These are phyloP conservation scores for Rhynchosporium secalis DNA, from an alignment of 2,329 filamentous ascomycete genomes.

Conservation along the genomic window DNA sequence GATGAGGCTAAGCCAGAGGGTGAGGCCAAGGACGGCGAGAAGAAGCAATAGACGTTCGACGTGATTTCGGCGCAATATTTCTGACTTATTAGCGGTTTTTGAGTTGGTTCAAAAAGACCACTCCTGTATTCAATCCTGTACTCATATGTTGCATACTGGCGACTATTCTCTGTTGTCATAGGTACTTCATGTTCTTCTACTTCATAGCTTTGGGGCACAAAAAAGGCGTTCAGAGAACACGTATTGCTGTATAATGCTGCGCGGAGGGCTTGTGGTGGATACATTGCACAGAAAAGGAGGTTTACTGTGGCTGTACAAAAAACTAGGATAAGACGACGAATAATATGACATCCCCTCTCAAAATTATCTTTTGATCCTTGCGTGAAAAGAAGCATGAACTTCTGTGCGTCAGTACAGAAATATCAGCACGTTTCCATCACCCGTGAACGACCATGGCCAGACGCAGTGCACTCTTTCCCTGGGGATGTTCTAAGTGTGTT, in stretches of 20 bases:
- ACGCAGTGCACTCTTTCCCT: conserved; percentile 9
- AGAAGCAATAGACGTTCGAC: conserved; percentile 56
- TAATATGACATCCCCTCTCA: conserved; percentile 62
- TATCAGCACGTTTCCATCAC: conserved; percentile 15
- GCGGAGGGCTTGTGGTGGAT: conserved; percentile 33
- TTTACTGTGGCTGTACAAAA: conserved; percentile 40
- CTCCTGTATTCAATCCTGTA: conserved; percentile 34
- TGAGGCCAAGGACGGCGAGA: conserved; percentile 71
- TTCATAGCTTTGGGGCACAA: conserved; percentile 39
- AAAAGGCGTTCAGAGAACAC: conserved; percentile 39
- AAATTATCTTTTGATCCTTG: conserved; percentile 16
- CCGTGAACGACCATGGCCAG: background rate
- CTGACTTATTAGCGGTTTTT: conserved; percentile 36
- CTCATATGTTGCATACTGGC: conserved; percentile 40
- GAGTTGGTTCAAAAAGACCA: conserved; percentile 39
- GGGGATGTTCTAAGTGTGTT: conserved; percentile 22
- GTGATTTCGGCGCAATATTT: conserved; percentile 26
- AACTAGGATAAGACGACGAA: conserved; percentile 49
- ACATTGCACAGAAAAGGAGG: conserved; percentile 35
- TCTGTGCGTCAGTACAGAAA: conserved; percentile 19
- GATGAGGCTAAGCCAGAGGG: conserved; percentile 51
- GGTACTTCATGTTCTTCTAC: conserved; percentile 37
- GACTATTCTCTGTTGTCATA: conserved; percentile 41
- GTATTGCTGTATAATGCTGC: conserved; percentile 34
- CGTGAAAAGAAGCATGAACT: background rate